Evolutionary conservation across 192 early-diverging fungal genomes (phyloP).

Genomic region (Phlyctochytrium planicorne): DNA sequence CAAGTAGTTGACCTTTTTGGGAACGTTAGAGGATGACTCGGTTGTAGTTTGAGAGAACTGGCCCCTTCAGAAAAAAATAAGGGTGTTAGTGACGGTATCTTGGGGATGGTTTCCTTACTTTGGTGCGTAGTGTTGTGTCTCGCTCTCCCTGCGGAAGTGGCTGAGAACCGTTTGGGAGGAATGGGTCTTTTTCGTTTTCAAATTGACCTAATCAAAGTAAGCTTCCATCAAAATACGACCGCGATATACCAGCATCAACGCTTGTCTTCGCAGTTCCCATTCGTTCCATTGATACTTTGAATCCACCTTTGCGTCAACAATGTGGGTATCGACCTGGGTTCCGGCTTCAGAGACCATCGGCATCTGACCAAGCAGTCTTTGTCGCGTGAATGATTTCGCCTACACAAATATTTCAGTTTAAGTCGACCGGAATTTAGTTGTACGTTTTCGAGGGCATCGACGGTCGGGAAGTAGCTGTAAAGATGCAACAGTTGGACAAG

Average conservation of each 20-base stretch:
- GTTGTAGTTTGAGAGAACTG: slow-evolving; percentile 45
- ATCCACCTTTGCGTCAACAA: slow-evolving; percentile 48
- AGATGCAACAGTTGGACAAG: slow-evolving; percentile 57
- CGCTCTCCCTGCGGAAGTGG: slow-evolving; percentile 51
- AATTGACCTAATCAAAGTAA: slow-evolving; percentile 42
- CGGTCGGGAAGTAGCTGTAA: slow-evolving; percentile 61
- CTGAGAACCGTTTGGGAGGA: slow-evolving; percentile 47
- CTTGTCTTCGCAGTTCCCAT: slow-evolving; percentile 55
- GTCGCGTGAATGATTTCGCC: slow-evolving; percentile 53
- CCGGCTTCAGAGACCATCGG: slow-evolving; percentile 54
- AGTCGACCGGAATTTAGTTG: background rate
- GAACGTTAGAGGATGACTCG: slow-evolving; percentile 38
- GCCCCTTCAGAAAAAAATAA: slow-evolving; percentile 14
- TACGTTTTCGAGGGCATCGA: slow-evolving; percentile 56
- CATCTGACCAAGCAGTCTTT: slow-evolving; percentile 52
- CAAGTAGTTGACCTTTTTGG: slow-evolving; percentile 42
- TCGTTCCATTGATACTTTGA: slow-evolving; percentile 64
- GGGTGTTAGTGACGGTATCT: background rate
- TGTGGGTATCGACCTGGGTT: slow-evolving; percentile 60
- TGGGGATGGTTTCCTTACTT: slow-evolving; percentile 23
- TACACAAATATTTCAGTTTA: background rate
- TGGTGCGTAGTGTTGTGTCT: slow-evolving; percentile 60
- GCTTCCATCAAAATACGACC: background rate
- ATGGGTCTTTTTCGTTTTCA: slow-evolving; percentile 56
- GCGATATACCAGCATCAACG: slow-evolving; percentile 50